Evolutionary conservation across 495 filamentous ascomycete species (phyloP).

Genomic region (Xylaria curta): DNA sequence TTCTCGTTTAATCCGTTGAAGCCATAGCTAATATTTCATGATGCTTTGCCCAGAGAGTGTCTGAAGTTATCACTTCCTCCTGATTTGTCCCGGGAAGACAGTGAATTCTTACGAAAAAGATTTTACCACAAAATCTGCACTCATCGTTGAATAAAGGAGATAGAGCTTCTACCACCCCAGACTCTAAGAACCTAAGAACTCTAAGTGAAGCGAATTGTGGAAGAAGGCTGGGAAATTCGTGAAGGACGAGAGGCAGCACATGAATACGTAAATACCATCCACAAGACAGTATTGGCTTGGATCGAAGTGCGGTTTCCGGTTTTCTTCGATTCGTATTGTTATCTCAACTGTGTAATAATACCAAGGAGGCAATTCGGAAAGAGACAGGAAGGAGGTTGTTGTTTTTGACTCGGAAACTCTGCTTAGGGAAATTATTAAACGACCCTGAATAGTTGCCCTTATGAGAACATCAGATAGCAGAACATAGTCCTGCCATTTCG

Average conservation of each 20-base stretch:
- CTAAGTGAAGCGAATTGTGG: background rate
- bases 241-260: background rate
- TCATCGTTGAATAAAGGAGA: background rate
- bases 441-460: background rate
- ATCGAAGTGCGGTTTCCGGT: background rate
- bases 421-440: background rate
- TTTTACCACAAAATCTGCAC: background rate
- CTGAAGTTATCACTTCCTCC: background rate
- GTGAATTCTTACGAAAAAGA: background rate
- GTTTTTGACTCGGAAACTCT: background rate
- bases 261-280: background rate
- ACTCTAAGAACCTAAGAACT: background rate
- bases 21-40: background rate
- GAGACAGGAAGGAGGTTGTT: background rate
- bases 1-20: background rate
- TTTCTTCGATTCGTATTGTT: background rate
- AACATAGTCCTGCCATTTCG: background rate
- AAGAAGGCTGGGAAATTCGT: background rate
- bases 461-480: background rate
- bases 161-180: background rate
- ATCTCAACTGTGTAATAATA: background rate
- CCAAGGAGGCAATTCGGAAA: background rate
- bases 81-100: background rate
- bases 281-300: background rate
- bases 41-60: background rate